These are phyloP conservation scores for Eutrema japonicum DNA, from an alignment of 345 rosid species.

Conservation along the genomic window DNA sequence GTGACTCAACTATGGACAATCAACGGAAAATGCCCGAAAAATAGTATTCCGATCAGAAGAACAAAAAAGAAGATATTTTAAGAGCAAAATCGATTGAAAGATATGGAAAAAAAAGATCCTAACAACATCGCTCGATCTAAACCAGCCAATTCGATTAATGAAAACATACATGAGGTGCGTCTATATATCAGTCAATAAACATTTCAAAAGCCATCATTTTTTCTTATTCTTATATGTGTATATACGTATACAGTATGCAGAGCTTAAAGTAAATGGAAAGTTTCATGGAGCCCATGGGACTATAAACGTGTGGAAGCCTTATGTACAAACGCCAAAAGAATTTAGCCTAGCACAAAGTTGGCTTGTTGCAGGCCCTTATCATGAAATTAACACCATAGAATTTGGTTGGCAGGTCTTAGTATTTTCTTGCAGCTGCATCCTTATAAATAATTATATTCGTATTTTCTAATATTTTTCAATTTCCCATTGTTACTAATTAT, in stretches of 20 bases:
- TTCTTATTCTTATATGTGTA: neutral
- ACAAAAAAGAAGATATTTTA: no score
- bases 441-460: neutral
- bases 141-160: no score
- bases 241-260: neutral
- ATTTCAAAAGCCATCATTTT: no score
- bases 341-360: constrained; percentile 12
- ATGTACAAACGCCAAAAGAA: neutral
- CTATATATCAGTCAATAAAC: neutral
- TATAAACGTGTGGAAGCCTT: constrained; percentile 8
- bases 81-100: neutral
- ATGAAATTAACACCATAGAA: neutral
- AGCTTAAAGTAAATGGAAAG: neutral
- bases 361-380: neutral
- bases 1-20: neutral
- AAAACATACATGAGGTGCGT: neutral
- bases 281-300: neutral
- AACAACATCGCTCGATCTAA: no score
- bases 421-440: neutral
- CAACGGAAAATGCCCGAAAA: neutral
- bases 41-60: no score
- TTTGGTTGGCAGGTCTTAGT: neutral
- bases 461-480: no score
- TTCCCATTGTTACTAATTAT: neutral
- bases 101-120: neutral